Evolutionary conservation across 208 protist species (phyloP).

Genomic region (Leishmania lainsoni): DNA sequence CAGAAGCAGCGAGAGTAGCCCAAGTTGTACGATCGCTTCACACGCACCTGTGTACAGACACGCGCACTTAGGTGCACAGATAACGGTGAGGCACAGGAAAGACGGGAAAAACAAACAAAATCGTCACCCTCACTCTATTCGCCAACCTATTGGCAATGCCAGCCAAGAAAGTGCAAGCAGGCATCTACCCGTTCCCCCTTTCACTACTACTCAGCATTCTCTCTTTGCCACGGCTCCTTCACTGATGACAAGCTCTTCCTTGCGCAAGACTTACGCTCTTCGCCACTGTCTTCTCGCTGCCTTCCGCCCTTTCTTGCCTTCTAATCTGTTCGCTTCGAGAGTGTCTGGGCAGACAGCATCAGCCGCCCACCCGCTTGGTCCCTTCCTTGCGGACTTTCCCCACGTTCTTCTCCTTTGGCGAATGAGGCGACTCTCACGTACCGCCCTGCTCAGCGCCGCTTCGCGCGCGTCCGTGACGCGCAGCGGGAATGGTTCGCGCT

Average conservation of each 20-base stretch:
- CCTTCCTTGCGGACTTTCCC: not conserved
- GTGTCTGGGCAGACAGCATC: not conserved
- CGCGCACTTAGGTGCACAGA: not conserved
- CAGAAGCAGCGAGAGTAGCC: not conserved
- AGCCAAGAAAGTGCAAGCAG: not conserved
- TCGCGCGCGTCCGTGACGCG: not conserved
- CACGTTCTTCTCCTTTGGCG: conserved; percentile 6
- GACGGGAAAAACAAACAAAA: not conserved
- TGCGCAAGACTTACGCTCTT: not conserved
- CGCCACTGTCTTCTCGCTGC: not conserved
- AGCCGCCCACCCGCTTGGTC: not conserved
- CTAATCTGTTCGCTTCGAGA: conserved; percentile 10
- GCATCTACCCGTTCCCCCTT: not conserved
- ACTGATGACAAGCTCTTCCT: not conserved
- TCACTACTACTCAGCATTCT: not conserved
- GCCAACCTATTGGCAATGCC: not conserved
- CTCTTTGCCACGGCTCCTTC: not conserved
- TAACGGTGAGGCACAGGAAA: not conserved
- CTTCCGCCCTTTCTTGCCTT: not conserved
- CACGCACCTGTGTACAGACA: not conserved
- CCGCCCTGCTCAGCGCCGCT: not conserved
- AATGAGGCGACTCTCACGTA: not conserved
- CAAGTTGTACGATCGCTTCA: not conserved
- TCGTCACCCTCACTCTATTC: not conserved
- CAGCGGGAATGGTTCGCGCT: not conserved